phyloP scores from a whole-genome alignment of 371 early-diverging fungal genomes.

The Mortierella sp. region DNA sequence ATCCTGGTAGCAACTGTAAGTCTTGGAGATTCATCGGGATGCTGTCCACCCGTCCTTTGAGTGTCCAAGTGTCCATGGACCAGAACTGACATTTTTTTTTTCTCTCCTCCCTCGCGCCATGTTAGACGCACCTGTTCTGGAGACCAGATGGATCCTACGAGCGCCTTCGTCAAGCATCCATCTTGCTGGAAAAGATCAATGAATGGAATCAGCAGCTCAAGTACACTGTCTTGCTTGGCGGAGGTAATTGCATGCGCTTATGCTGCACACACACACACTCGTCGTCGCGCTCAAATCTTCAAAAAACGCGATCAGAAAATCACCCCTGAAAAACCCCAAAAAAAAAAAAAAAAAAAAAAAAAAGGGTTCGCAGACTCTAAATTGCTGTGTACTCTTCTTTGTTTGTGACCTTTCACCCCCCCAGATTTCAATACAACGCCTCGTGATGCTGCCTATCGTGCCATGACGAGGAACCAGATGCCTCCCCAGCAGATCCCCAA shows the following conservation, averaged over 20 bases:
- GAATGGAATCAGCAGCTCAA: conserved; percentile 41
- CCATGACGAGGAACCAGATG: conserved; percentile 51
- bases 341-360: too few species aligned
- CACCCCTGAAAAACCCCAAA: too few species aligned
- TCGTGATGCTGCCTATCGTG: conserved; percentile 59
- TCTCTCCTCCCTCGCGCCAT: background rate
- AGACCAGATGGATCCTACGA: conserved; percentile 68
- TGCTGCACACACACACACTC: background rate
- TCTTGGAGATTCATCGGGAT: too few species aligned
- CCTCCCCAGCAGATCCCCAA: conserved; percentile 47
- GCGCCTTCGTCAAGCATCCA: conserved; percentile 60
- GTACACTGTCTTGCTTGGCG: conserved; percentile 47
- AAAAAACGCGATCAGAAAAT: background rate
- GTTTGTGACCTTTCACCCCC: background rate
- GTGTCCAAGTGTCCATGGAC: too few species aligned
- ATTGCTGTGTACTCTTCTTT: too few species aligned
- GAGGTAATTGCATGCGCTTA: conserved; percentile 32
- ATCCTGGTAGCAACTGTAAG: conserved; percentile 49
- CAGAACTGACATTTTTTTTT: too few species aligned
- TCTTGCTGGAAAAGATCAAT: conserved; percentile 49
- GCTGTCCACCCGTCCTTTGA: too few species aligned
- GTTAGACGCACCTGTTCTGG: conserved; percentile 66
- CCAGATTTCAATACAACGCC: conserved; percentile 68
- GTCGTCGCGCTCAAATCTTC: too few species aligned
- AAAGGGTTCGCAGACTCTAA: too few species aligned